Evolutionary conservation across 306 rosid genomes (phyloP).

Genomic region (Cicer pinnatifidum): DNA sequence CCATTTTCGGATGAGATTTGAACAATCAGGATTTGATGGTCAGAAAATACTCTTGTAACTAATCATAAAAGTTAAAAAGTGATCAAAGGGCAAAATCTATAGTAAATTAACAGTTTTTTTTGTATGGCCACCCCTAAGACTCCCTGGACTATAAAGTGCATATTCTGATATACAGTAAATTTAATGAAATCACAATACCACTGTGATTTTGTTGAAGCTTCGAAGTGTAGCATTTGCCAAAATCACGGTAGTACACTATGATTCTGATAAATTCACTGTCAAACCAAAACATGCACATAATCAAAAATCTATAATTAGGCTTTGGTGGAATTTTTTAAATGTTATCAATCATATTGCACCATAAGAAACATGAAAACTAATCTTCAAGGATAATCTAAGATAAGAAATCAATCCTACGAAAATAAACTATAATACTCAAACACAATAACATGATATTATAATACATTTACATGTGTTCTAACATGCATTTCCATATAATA

Average conservation of each 20-base stretch:
- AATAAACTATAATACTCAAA: neutral
- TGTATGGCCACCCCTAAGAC: neutral
- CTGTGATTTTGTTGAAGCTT: no score
- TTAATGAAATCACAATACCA: no score
- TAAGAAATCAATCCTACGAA: neutral
- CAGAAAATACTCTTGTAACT: neutral
- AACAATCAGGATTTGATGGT: conserved; percentile 27
- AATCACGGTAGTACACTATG: no score
- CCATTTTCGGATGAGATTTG: conserved; percentile 32
- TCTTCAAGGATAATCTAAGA: neutral
- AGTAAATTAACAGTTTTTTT: conserved; percentile 1
- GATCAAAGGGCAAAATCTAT: conserved; percentile 5
- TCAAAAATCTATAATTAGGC: neutral
- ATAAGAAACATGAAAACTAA: neutral
- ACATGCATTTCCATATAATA: neutral
- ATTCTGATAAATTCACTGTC: no score
- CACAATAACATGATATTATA: neutral
- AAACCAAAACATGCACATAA: neutral
- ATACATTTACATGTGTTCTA: neutral
- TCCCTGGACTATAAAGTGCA: no score
- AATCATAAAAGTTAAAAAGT: conserved; percentile 12
- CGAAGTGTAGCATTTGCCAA: no score
- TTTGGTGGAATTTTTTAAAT: neutral
- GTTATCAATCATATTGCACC: neutral
- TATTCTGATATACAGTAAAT: no score